Evolutionary conservation across 1,139 yeast species (phyloP), one percentile per base, ranked within the genome.

Genomic region (Hansenula lynferdii): DNA sequence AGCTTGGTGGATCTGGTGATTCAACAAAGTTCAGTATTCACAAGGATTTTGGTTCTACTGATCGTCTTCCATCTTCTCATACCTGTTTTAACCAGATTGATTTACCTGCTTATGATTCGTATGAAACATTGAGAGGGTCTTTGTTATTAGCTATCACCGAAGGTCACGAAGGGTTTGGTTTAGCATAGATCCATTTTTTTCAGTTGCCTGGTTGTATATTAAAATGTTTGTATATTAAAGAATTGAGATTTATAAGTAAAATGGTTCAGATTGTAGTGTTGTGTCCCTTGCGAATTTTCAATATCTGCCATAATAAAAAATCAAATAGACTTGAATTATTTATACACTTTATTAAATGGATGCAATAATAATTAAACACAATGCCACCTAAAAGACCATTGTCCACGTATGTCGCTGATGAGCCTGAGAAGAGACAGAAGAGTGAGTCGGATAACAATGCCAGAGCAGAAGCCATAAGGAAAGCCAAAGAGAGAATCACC

Each of bases 61-160:
- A 87, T 42, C 75, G 98, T 43, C 70, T 92, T 43, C 99, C 99
- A 4, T 82, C 96, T 1, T 85, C 97, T 1, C 98, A 92, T 58
- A 92, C 98, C 0, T 92, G 98, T 62, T 90, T 90, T 69, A 92
- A 92, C 61, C 97, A 92, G 62, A 72, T 94, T 45, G 96, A 89
- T 60, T 67, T 94, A 42, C 99, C 99, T 0, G 95, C 89, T 26
- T 94, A 94, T 62, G 95, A 84, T 41, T 77, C 83, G 10, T 92
- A 92, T 57, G 96, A 89, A 43, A 79, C 85, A 15, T 70, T 94
- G 43, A 74, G 97, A 48, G 85, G 86, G 5, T 80, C 95, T 1
- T 62, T 94, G 44, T 65, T 90, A 50, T 63, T 85, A 53, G 97
- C 98, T 0, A 79, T 94, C 15, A 85, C 90, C 21, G 98, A 92